These are phyloP conservation scores for Corylus avellana DNA, from an alignment of 306 rosid species.

Conservation along the genomic window DNA sequence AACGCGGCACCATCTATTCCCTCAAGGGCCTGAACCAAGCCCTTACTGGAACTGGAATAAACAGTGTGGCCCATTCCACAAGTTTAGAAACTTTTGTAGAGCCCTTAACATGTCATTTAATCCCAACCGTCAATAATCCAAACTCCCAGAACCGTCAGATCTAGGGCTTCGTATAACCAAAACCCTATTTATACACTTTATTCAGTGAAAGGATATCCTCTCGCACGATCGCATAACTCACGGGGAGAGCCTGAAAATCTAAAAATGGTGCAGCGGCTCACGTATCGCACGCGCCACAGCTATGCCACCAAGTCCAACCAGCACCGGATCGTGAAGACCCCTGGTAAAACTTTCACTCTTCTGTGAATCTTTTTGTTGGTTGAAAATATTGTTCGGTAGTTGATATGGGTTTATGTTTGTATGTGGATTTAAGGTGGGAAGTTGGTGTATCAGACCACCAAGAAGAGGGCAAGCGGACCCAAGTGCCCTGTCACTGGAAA, in stretches of 20 bases:
- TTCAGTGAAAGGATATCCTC: accelerated
- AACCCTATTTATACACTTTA: constrained; percentile 24
- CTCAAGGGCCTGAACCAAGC: too few relatives aligned
- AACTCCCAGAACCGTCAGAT: constrained; percentile 35
- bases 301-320: constrained; percentile 93
- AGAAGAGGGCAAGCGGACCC: constrained; percentile 94
- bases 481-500: constrained; percentile 93
- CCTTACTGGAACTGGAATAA: too few relatives aligned
- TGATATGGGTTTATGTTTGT: neutral
- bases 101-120: neutral
- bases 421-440: constrained; percentile 58
- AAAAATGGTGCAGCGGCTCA: constrained; percentile 83
- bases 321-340: constrained; percentile 82
- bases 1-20: too few relatives aligned
- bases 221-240: neutral
- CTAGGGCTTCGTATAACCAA: constrained; percentile 35
- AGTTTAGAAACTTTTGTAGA: neutral
- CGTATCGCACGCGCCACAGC: constrained; percentile 77
- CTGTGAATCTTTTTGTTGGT: neutral
- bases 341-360: constrained; percentile 42
- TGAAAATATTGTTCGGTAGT: neutral
- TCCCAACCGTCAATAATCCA: constrained; percentile 13
- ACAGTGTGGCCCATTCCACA: neutral
- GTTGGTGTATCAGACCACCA: constrained; percentile 77
- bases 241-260: neutral